Base-by-base conservation (phyloP, 176 grass and related monocot species). In the Aegilops bicornis region DNA sequence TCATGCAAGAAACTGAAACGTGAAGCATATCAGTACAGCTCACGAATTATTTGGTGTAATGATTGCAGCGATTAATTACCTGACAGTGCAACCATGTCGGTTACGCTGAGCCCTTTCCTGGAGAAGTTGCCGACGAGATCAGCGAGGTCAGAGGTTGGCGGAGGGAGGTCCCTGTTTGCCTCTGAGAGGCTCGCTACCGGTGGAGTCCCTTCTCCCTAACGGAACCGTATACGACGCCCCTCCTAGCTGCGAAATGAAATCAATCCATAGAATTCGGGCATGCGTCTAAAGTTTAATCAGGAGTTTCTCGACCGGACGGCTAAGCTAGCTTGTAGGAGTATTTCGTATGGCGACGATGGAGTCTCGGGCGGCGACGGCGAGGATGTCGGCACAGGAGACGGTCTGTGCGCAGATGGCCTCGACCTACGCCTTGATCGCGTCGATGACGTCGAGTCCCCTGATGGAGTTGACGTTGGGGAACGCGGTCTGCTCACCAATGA, bases 71-170 rank as follows among this genome's bases (percentile, higher is more conserved):
- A 73, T 73, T 43, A 45, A 73, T 43, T 82, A 90, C 93, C 90
- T 83, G 88, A 93, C n/a, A 95, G 93, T 43, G 83, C 83, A 27
- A 95, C 90, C 93, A 95, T 89, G 77, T 95, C 84, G 42, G 65
- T 87, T 78, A 87, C 31, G 68, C 45, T 93, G 20, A 95, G 89
- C 42, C 86, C 88, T 47, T 91, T 91, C 67, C 79, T 89, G 9
- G 88, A 20, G 58, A 95, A 95, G 85, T 43, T 47, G 73, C 43
- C 81, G 66, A 91, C 78, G 83, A 95, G 80, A 47, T 47, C 17
- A 20, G 76, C 71, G 14, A 95, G 88, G 76, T 50, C 52, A 30
- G 89, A 60, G 79, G 45, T 78, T 32, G 89, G 84, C 8, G 86
- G 4, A 29, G 89, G 93, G 56, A 95, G 89, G 78, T 95, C 91